Conservation (phyloP, 805 yeast genomes). For the Saccharomycopsis microspora region DNA sequence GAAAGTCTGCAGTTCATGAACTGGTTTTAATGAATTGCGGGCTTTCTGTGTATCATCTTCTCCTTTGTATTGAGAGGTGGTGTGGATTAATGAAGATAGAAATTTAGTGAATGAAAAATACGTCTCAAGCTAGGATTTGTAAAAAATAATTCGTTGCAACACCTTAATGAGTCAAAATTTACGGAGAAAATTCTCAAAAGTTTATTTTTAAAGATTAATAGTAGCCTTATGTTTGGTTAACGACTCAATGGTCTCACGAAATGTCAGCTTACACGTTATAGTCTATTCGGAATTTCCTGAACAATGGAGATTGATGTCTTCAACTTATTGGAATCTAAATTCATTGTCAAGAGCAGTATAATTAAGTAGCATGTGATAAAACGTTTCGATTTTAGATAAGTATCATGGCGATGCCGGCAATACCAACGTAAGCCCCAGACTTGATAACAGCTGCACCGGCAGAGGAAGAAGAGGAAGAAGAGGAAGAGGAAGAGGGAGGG, state of each 20-base stretch:
- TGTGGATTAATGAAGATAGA: too few relatives aligned
- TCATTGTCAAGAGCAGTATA: constrained; percentile 5
- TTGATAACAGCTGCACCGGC: constrained; percentile 4
- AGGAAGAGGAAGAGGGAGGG: background rate
- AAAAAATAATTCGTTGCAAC: too few relatives aligned
- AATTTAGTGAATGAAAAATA: too few relatives aligned
- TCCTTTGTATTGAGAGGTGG: too few relatives aligned
- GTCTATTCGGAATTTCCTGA: constrained; percentile 7
- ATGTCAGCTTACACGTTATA: background rate
- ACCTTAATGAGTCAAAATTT: too few relatives aligned
- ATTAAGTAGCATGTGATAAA: constrained; percentile 1
- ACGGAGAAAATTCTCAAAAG: too few relatives aligned
- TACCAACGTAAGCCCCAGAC: constrained; percentile 1
- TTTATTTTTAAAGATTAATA: too few relatives aligned
- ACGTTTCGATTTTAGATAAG: background rate
- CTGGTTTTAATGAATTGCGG: too few relatives aligned
- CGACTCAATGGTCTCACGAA: constrained; percentile 8
- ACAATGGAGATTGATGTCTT: constrained; percentile 9
- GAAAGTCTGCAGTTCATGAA: too few relatives aligned
- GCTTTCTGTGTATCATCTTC: too few relatives aligned
- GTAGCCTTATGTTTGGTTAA: constrained; percentile 3
- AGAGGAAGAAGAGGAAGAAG: background rate
- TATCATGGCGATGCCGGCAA: constrained; percentile 8
- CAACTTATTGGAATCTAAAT: constrained; percentile 10
- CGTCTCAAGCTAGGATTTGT: too few relatives aligned